Evolutionary conservation across 192 early-diverging fungal genomes (phyloP), one percentile per base, ranked within the genome.

Genomic region (Diversispora eburnea): DNA sequence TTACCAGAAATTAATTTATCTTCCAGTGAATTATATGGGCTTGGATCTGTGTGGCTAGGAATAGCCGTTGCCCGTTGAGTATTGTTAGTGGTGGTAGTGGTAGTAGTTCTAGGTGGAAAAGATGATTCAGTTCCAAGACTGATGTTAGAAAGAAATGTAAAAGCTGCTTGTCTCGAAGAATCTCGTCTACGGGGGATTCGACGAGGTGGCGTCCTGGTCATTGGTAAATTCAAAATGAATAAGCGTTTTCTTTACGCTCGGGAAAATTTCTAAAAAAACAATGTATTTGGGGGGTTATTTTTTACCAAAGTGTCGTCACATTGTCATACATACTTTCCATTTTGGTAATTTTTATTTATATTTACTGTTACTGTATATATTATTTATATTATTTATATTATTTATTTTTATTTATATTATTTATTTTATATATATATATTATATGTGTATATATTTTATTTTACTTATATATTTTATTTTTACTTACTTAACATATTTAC

Each of bases 111-210:
- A 43, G 57, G 71, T 17, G 56, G 22, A 22, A 48, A 73, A 33
- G 69, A 20, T 20, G 57, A 41, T 41, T 73, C 71, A 73, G 71
- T 73, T 62, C 71, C 71, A 73, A 73, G 71, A 45, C 71, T 73
- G 20, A 73, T 73, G 46, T 73, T 73, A n/a, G 71, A 52, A 19
- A 73, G 59, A 48, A 73, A 73, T 25, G 71, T 33, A 33, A 73
- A 62, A 15, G 71, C 71, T 51, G 71, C 71, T 73, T 73, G 71
- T 68, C 67, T 49, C 51, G 67, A 68, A 68, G 47, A 54, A 57
- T 73, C 71, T 73, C 71, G 71, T 73, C 71, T 73, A 62, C 71
- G 54, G 54, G 42, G 71, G 54, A 57, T 73, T 73, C 55, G 58
- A 61, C 71, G 71, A 73, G 71, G 41, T 62, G 71, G 48, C 20